A percentile compares a stretch with the other conserved stretches of the same genome.
Conservation (phyloP, 2,329 filamentous ascomycete species). For the Fusarium haematococcum region DNA sequence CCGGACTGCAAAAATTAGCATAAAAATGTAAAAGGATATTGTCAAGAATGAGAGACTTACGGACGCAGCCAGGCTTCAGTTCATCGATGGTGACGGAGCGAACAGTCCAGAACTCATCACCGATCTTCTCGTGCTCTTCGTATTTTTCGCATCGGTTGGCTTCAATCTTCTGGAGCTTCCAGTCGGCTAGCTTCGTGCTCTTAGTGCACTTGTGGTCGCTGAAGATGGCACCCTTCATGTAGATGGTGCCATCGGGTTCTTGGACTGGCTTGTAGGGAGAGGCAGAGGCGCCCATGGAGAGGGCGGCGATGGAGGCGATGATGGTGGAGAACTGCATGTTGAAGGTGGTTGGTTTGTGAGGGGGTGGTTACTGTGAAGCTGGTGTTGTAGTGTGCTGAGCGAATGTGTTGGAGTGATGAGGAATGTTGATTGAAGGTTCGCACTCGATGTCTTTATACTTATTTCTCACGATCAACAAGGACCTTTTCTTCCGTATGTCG, state of each 20-base stretch:
- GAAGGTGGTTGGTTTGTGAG: neutral
- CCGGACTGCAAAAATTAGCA: neutral
- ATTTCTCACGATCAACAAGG: neutral
- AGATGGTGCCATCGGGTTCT: neutral
- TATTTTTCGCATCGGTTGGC: neutral
- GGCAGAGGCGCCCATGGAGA: neutral
- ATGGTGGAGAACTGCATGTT: slow-evolving; percentile 4
- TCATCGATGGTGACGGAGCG: neutral
- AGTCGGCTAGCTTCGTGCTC: neutral
- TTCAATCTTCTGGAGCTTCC: neutral
- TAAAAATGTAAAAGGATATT: too few relatives aligned
- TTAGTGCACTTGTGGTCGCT: neutral
- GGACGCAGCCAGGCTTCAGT: neutral
- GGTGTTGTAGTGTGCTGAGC: neutral
- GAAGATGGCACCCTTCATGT: neutral
- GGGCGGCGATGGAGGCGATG: neutral
- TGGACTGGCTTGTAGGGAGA: neutral
- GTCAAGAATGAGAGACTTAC: neutral
- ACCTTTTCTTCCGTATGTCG: neutral
- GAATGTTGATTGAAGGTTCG: neutral
- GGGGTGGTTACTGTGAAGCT: neutral
- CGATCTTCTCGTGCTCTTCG: neutral
- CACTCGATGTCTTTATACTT: neutral
- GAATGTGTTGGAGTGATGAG: neutral
- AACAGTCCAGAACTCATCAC: neutral